Conservation (phyloP, 129 eudicot genomes). For the Logfia minima region DNA sequence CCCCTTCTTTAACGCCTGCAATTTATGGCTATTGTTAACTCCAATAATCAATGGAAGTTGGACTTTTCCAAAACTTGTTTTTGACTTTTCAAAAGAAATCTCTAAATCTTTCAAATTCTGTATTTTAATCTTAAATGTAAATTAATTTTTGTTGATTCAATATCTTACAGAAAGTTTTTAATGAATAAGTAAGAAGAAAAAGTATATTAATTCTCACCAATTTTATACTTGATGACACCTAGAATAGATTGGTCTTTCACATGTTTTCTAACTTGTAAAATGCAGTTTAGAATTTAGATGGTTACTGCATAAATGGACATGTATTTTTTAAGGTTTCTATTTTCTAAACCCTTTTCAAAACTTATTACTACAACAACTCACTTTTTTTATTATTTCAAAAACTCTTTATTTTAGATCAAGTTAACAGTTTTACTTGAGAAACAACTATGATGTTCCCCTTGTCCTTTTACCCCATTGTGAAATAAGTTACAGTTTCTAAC, state of each 20-base stretch:
- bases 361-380: not conserved
- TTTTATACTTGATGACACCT: not conserved
- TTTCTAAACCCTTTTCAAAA: not conserved
- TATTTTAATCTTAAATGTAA: not conserved
- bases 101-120: not conserved
- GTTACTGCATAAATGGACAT: conserved; percentile 10
- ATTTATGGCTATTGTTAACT: conserved; percentile 35
- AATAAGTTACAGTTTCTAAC: not conserved
- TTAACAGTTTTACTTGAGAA: not conserved
- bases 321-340: conserved; percentile 1
- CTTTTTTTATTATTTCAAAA: too few species aligned
- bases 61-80: not conserved
- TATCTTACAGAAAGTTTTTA: too few species aligned
- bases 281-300: conserved; percentile 20
- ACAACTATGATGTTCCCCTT: not conserved
- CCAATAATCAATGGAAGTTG: conserved; percentile 27
- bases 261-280: conserved; percentile 11
- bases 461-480: not conserved
- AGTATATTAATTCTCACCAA: too few species aligned
- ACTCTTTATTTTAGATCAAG: not conserved
- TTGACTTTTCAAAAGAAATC: not conserved
- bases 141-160: not conserved
- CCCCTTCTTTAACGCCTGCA: conserved; percentile 35
- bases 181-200: too few species aligned
- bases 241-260: not conserved